These are phyloP conservation scores for Stachybotrys chartarum DNA, from an alignment of 2,329 filamentous ascomycete genomes.

Conservation along the genomic window DNA sequence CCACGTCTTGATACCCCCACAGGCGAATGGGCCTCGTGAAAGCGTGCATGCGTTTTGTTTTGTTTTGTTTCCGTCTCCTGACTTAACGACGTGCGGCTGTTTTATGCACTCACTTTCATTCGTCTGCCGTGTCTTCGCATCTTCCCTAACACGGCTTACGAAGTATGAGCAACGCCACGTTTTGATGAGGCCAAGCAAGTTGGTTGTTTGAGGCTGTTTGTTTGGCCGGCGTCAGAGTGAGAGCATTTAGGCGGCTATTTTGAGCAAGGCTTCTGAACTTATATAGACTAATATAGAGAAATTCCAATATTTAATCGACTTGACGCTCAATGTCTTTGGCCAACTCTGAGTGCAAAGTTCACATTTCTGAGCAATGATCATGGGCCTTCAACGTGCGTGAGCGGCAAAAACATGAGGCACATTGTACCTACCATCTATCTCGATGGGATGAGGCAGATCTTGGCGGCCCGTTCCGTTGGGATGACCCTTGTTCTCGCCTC, in stretches of 20 bases:
- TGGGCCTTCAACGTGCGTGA: too few species aligned
- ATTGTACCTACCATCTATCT: too few species aligned
- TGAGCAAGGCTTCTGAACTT: not conserved
- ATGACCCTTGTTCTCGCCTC: too few species aligned
- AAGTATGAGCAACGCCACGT: not conserved
- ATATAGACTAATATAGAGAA: not conserved
- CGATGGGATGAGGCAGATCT: too few species aligned
- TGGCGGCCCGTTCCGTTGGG: too few species aligned
- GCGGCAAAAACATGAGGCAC: too few species aligned
- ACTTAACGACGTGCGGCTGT: not conserved
- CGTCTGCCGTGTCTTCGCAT: not conserved
- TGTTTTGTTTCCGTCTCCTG: not conserved
- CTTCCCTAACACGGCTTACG: not conserved
- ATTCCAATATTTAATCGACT: not conserved
- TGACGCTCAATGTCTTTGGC: not conserved
- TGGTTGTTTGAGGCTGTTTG: not conserved
- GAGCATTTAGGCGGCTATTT: not conserved
- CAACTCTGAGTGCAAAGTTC: not conserved
- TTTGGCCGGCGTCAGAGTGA: not conserved
- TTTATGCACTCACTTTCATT: not conserved
- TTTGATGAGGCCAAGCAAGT: not conserved
- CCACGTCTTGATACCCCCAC: constrained; percentile 17
- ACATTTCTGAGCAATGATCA: not conserved
- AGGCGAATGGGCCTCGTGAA: not conserved
- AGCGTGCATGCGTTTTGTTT: constrained; percentile 2